phyloP scores from a whole-genome alignment of 371 early-diverging fungal species.

The Sporodiniella umbellata region DNA sequence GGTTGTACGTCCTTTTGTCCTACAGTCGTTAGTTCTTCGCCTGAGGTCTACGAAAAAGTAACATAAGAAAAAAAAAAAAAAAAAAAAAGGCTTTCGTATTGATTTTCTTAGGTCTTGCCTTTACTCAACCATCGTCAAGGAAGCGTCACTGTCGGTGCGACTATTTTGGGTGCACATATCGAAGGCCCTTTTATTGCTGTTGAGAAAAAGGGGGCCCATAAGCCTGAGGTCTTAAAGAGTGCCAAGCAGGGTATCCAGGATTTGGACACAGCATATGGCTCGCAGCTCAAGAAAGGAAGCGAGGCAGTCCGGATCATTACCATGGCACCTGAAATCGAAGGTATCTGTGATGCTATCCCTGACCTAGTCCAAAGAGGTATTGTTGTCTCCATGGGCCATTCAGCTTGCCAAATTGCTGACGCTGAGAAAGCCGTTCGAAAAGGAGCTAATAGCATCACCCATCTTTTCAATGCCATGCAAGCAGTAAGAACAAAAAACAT shows the following conservation, averaged over 20 bases:
- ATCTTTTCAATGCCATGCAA: slow-evolving; percentile 85
- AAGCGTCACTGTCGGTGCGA: slow-evolving; percentile 65
- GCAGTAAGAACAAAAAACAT: too few relatives aligned
- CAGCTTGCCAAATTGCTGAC: slow-evolving; percentile 66
- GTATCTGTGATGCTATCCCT: slow-evolving; percentile 68
- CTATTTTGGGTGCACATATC: slow-evolving; percentile 82
- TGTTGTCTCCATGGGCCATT: slow-evolving; percentile 73
- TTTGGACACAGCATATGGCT: slow-evolving; percentile 72
- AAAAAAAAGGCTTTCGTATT: too few relatives aligned
- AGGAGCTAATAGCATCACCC: slow-evolving; percentile 74
- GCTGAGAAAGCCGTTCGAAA: slow-evolving; percentile 67
- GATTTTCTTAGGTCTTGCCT: slow-evolving; percentile 67
- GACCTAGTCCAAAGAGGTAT: slow-evolving; percentile 66
- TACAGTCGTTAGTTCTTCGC: slow-evolving; percentile 75
- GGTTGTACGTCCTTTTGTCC: slow-evolving; percentile 86
- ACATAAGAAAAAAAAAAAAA: background rate
- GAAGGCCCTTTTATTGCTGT: slow-evolving; percentile 82
- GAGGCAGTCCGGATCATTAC: slow-evolving; percentile 71
- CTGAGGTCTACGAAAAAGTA: slow-evolving; percentile 75
- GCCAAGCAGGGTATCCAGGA: slow-evolving; percentile 71
- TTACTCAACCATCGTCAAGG: slow-evolving; percentile 71
- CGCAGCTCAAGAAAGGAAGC: slow-evolving; percentile 42
- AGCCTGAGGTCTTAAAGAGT: slow-evolving; percentile 57
- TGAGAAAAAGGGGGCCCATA: slow-evolving; percentile 74
- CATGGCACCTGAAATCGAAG: slow-evolving; percentile 81